Percentiles rank a stretch among this genome's conserved stretches.
Evolutionary conservation across 1,284 basidiomycete genomes (phyloP).

Genomic region (Pyrrhoderma noxium): DNA sequence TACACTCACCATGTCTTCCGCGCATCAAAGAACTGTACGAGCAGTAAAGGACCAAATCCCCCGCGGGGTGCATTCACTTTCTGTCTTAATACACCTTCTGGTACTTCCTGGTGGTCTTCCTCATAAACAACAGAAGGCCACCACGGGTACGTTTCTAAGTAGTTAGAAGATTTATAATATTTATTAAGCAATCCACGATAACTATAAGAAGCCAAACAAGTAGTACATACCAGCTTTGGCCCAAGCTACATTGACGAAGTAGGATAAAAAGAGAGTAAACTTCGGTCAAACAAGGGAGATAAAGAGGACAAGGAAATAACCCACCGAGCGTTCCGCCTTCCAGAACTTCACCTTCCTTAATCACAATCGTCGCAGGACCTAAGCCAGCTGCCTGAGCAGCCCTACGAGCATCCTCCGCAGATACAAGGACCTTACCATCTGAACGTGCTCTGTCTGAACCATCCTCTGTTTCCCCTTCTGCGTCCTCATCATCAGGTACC

Average conservation of each 20-base stretch:
- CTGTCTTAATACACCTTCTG: conserved; percentile 37
- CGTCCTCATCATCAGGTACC: not conserved
- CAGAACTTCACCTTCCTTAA: conserved; percentile 26
- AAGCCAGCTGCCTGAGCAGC: conserved; percentile 4
- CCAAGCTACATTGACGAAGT: too few species aligned
- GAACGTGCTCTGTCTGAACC: not conserved
- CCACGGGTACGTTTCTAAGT: conserved; percentile 52
- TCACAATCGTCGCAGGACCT: conserved; percentile 20
- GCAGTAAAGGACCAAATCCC: conserved; percentile 34
- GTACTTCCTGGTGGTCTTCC: conserved; percentile 44
- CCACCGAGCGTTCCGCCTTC: conserved; percentile 34
- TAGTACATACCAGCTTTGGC: conserved; percentile 50
- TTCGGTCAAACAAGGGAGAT: conserved; percentile 14
- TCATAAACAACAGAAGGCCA: conserved; percentile 59
- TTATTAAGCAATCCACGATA: not conserved
- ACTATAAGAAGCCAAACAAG: too few species aligned
- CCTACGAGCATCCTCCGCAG: conserved; percentile 10
- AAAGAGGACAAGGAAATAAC: conserved; percentile 12
- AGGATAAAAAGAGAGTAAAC: too few species aligned
- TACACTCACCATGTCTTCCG: conserved; percentile 43
- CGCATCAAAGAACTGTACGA: conserved; percentile 67
- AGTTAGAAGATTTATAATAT: not conserved
- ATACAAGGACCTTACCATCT: conserved; percentile 4
- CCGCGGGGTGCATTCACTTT: conserved; percentile 28
- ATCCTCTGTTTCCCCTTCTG: not conserved